Conservation (phyloP, 1,284 basidiomycete species). For the Pisolithus thermaeus region DNA sequence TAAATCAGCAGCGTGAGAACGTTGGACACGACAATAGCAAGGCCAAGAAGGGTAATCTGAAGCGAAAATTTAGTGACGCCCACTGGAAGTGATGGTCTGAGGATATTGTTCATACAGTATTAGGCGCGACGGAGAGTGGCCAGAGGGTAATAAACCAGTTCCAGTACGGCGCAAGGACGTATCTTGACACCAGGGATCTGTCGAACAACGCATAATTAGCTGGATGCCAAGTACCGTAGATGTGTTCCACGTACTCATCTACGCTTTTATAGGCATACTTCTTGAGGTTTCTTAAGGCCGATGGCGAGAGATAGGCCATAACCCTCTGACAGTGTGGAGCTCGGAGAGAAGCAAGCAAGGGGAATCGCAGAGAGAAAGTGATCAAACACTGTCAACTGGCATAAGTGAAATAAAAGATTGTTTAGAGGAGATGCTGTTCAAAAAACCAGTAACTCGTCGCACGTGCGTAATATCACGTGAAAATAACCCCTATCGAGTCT, state of each 20-base stretch:
- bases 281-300: slow-evolving; percentile 57
- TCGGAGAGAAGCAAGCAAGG: background rate
- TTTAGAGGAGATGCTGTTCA: background rate
- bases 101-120: slow-evolving; percentile 56
- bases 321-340: slow-evolving; percentile 2
- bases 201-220: background rate
- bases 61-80: background rate
- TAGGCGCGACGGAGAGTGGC: slow-evolving; percentile 86
- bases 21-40: slow-evolving; percentile 80
- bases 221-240: background rate
- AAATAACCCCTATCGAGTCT: background rate
- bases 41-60: slow-evolving; percentile 80
- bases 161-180: slow-evolving; percentile 91
- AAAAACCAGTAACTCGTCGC: background rate
- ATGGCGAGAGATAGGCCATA: slow-evolving; percentile 51
- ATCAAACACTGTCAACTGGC: background rate
- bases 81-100: background rate
- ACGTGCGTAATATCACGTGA: background rate
- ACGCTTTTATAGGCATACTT: slow-evolving; percentile 66
- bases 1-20: slow-evolving; percentile 79
- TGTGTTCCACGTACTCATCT: slow-evolving; percentile 51
- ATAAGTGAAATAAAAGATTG: background rate
- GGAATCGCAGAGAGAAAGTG: background rate
- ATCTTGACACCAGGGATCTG: slow-evolving; percentile 72
- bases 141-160: slow-evolving; percentile 90